Evolutionary conservation across 768 basidiomycete genomes (phyloP), one percentile per base, ranked within the genome.

Genomic region (Rhizopogon vinicolor): DNA sequence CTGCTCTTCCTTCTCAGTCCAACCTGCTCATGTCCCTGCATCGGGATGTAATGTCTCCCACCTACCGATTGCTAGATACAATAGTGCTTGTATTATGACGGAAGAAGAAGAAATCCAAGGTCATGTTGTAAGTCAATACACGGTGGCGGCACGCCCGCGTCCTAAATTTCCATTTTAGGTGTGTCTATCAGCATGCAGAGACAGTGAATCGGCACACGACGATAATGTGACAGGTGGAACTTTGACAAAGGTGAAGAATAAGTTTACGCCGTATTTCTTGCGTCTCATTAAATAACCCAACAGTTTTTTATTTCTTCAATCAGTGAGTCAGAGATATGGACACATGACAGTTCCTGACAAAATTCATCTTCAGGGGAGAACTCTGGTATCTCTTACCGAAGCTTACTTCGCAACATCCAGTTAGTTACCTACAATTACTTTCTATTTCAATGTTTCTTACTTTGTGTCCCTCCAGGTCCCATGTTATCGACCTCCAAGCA

Each of bases 101-200:
- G 12, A 42, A 19, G 28, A 28, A 22, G 51, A 52, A 52, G 42
- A 52, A 28, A 16, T 19, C 10, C 41, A 44, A 43, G 51, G 40
- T 29, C 40, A 19, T 37, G 66, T 68, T 1, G 66, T 68, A 41
- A 4, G 51, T 44, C n/a, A 45, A 12, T 25, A 18, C 9, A 7
- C 14, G 19, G 28, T 28, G 19, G 2, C 5, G 10, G 28, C 42
- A 14, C 33, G 18, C 22, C 7, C 33, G 3, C 31, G 14, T 13
- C 42, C 25, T 5, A 19, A 31, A 18, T 2, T 18, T 29, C 5
- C 10, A 12, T 3, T 0, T 12, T 16, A 68, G 66, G 62, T 70
- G 9, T 70, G 60, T 40, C 35, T 70, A 18, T 66, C 66, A 0
- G 64, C 67, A 5, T 68, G 66, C 44, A 60, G 61, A 10, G 66